Conservation (phyloP, 371 early-diverging fungal species). For the Lichtheimia ornata region DNA sequence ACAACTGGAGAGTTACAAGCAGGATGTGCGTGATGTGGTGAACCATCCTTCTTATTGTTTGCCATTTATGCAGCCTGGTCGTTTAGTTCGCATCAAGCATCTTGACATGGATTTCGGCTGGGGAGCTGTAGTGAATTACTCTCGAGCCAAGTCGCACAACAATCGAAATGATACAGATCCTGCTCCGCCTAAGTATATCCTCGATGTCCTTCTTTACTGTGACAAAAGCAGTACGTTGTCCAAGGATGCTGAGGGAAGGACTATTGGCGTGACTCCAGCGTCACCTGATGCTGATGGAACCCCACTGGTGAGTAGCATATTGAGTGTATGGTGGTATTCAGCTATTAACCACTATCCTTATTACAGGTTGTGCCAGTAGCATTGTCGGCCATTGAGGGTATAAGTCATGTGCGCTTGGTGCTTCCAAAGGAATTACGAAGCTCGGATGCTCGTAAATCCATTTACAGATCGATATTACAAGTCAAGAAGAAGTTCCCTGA, state of each 20-base stretch:
- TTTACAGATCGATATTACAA: constrained; percentile 73
- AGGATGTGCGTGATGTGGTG: constrained; percentile 78
- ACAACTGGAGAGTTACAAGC: constrained; percentile 66
- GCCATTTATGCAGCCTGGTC: constrained; percentile 89
- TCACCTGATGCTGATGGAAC: constrained; percentile 58
- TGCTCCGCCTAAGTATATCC: constrained; percentile 58
- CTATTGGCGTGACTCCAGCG: constrained; percentile 66
- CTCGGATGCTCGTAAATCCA: constrained; percentile 56
- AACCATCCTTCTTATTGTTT: constrained; percentile 79
- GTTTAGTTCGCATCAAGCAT: constrained; percentile 73
- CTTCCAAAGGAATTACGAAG: constrained; percentile 70
- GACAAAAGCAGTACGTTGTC: constrained; percentile 54
- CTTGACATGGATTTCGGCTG: constrained; percentile 89
- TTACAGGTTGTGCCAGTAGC: constrained; percentile 76
- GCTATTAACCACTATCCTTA: background rate
- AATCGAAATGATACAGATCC: constrained; percentile 32
- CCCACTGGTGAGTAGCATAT: constrained; percentile 46
- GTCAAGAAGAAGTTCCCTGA: constrained; percentile 75
- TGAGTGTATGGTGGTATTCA: background rate
- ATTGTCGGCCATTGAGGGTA: constrained; percentile 71
- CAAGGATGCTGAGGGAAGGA: constrained; percentile 60
- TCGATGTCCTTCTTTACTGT: constrained; percentile 87
- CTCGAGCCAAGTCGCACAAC: constrained; percentile 22
- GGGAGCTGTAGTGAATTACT: constrained; percentile 78
- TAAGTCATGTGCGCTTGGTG: constrained; percentile 78